Evolutionary conservation across 192 early-diverging fungal species (phyloP).

Genomic region (Coemansia sp.): DNA sequence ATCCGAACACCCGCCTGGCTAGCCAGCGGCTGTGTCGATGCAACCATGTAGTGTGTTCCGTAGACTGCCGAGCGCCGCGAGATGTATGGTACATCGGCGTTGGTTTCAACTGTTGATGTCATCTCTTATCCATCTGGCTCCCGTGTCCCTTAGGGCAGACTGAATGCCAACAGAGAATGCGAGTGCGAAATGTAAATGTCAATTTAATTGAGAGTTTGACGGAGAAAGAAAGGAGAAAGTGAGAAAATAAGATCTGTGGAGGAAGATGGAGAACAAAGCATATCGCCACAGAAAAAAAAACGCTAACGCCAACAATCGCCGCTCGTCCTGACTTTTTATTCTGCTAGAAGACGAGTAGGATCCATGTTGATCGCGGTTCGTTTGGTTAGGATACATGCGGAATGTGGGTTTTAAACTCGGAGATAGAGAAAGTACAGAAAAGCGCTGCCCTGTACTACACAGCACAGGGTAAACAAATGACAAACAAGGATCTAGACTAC

Average conservation of each 20-base stretch:
- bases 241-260: background rate
- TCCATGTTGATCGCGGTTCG: too few species aligned
- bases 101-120: constrained; percentile 31
- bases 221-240: background rate
- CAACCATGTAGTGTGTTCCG: constrained; percentile 66
- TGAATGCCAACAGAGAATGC: too few species aligned
- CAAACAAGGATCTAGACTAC: background rate
- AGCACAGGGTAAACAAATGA: too few species aligned
- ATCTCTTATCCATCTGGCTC: constrained; percentile 1
- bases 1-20: constrained; percentile 65
- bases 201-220: background rate
- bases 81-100: constrained; percentile 25
- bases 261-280: background rate
- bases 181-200: too few species aligned
- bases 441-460: too few species aligned
- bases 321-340: too few species aligned
- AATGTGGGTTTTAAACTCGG: too few species aligned
- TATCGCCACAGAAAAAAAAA: too few species aligned
- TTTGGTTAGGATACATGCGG: too few species aligned
- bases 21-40: constrained; percentile 69
- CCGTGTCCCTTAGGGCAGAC: background rate
- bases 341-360: too few species aligned
- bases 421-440: too few species aligned
- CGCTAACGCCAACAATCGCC: too few species aligned
- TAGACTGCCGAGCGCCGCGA: constrained; percentile 59